A percentile compares a stretch with the other conserved stretches of the same genome.
Conservation (phyloP, 352 stramenopile genomes). For the Phytophthora vignae region DNA sequence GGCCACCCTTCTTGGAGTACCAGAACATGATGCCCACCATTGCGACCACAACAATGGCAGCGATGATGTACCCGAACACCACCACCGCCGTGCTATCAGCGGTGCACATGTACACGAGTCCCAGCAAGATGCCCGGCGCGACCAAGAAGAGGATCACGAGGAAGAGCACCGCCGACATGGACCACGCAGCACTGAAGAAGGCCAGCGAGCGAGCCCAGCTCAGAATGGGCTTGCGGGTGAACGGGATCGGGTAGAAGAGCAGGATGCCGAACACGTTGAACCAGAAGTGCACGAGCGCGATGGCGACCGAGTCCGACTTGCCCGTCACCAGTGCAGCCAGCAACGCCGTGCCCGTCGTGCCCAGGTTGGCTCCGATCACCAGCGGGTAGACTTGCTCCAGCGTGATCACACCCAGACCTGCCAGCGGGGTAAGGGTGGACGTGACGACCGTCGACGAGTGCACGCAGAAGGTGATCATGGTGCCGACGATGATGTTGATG, state of each 20-base stretch:
- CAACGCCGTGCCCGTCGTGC: slow-evolving; percentile 91
- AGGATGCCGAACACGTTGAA: slow-evolving; percentile 93
- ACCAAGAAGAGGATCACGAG: slow-evolving; percentile 58
- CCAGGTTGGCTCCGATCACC: slow-evolving; percentile 93
- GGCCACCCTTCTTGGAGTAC: slow-evolving; percentile 50
- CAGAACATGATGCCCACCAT: slow-evolving; percentile 33
- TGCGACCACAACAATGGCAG: slow-evolving; percentile 28
- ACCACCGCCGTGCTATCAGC: slow-evolving; percentile 33
- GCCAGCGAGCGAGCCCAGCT: slow-evolving; percentile 73
- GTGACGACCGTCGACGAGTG: slow-evolving; percentile 93
- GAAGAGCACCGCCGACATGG: slow-evolving; percentile 62
- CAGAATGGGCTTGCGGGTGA: slow-evolving; percentile 60
- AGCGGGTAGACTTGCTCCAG: slow-evolving; percentile 92
- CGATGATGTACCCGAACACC: slow-evolving; percentile 50
- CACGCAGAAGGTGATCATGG: slow-evolving; percentile 86
- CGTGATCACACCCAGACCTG: slow-evolving; percentile 87
- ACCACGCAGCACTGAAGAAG: slow-evolving; percentile 67
- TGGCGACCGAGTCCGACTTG: slow-evolving; percentile 80
- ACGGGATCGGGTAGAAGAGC: slow-evolving; percentile 91
- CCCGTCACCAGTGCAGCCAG: slow-evolving; percentile 87
- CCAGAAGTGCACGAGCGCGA: slow-evolving; percentile 92
- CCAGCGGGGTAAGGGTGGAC: slow-evolving; percentile 89
- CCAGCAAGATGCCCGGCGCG: slow-evolving; percentile 52
- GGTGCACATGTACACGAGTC: slow-evolving; percentile 68
- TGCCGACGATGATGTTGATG: slow-evolving; percentile 88